Evolutionary conservation across 78 protist species (phyloP), one percentile per base, ranked within the genome.

Genomic region (Protostelium mycophagum): DNA sequence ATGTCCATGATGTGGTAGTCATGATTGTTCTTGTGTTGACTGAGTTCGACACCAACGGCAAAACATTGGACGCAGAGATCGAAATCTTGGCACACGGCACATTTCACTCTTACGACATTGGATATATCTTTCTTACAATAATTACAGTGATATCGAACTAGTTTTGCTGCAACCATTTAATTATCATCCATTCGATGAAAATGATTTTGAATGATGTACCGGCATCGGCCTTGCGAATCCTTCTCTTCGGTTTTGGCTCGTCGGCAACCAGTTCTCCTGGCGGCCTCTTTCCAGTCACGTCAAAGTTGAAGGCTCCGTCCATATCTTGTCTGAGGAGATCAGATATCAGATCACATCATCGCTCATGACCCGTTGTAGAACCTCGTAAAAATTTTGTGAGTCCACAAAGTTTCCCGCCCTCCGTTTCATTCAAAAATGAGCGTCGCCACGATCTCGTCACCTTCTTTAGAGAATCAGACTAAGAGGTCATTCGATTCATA

Each of bases 1-100:
- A 86, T 88, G 29, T 88, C 95, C 37, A 88, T 38, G 0, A 93
- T 88, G 25, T 83, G 89, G 51, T 93, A 93, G 90, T 88, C 90
- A 28, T 93, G 95, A 28, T 85, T 28, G 63, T 93, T 93, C 84
- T 90, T 90, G 90, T 93, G 95, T 0, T 88, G 90, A 28, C 35
- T 36, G n/a, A 93, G 84, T 85, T 93, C 95, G 29, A 90, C 95
- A 1, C 95, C 95, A 5, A 90, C 95, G 38, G 93, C 87, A 37
- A 88, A 93, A 83, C 95, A 93, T 28, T 93, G 92, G 29, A 88
- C 38, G 87, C 95, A 93, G 28, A 93, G 39, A 86, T 93, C 95
- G 84, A 93, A 93, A 35, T 93, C 95, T 34, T 85, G 51, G 31
- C 95, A 90, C 5, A 88, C 87, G 28, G 95, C 85, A 39, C 93